These are phyloP conservation scores for Cercospora nicotianae DNA, from an alignment of 2,329 filamentous ascomycete species.

Conservation along the genomic window DNA sequence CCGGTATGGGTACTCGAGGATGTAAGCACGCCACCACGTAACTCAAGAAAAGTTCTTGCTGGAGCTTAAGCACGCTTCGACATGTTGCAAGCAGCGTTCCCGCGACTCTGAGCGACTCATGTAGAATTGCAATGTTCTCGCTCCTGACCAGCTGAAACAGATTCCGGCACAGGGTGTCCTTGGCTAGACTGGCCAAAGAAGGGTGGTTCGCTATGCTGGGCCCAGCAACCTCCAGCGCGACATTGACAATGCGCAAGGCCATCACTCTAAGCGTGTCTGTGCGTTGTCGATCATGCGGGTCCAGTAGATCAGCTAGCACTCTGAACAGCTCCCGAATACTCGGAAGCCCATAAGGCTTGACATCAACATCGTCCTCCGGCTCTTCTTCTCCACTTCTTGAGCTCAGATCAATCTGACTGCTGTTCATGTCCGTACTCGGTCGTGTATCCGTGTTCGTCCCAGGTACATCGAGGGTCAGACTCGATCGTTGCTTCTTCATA, in stretches of 20 bases:
- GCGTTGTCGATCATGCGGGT: constrained; percentile 89
- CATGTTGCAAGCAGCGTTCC: constrained; percentile 90
- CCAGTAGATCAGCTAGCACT: constrained; percentile 87
- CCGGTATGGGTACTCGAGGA: constrained; percentile 88
- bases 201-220: constrained; percentile 93
- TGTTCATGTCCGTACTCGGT: constrained; percentile 40
- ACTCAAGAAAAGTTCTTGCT: constrained; percentile 93
- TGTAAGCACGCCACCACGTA: constrained; percentile 94
- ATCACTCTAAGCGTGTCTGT: constrained; percentile 96
- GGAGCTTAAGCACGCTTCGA: constrained; percentile 83
- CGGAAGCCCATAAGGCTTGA: constrained; percentile 88
- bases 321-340: constrained; percentile 93
- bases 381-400: constrained; percentile 36
- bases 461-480: constrained; percentile 55
- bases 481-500: constrained; percentile 54
- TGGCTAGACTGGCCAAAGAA: constrained; percentile 79
- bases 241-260: constrained; percentile 94
- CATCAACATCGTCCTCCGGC: constrained; percentile 52
- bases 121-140: constrained; percentile 92
- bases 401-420: constrained; percentile 46
- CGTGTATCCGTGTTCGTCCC: constrained; percentile 38
- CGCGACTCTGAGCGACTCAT: constrained; percentile 88
- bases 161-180: constrained; percentile 89
- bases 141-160: constrained; percentile 95
- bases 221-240: constrained; percentile 92